Base-by-base conservation (phyloP, 2,329 filamentous ascomycete genomes). In the Venturia pyrina region DNA sequence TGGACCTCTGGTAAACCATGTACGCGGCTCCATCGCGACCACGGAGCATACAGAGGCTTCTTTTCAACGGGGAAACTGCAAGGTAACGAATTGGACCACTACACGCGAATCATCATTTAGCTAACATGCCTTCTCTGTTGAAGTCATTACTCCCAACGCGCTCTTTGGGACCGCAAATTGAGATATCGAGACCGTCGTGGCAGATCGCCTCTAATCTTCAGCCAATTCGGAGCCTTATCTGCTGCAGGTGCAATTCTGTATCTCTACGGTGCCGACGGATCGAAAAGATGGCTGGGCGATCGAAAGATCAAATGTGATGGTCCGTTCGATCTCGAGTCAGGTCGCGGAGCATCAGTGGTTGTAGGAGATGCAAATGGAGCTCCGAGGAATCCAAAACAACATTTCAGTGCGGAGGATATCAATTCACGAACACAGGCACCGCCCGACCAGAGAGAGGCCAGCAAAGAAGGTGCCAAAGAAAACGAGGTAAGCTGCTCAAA, bases 401-500 rank as follows among this genome's bases (percentile, higher is more conserved):
- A 66, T 37, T 67, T 65, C 44, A 65, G 64, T 24, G 64, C 62
- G 0, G 66, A 66, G 43, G 65, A 62, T 21, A 56, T 65, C 21
- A 56, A 59, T n/a, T 34, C 56, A 21, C 65, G 62, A 37, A 66
- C 32, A 21, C 43, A 64, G 24, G 65, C 53, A 15, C 28, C 41
- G 21, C 24, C 44, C 21, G 61, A 66, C n/a, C 44, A 66, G 19
- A 53, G 50, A 13, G 19, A 13, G 17, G 28, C 28, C 21, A 37
- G 28, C 17, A 43, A 64, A 17, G 43, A 57, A 24, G 28, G 43
- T 6, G 62, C 15, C n/a, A 41, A 43, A 24, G 53, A 32, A 17
- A 40, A 5, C 40, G 21, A 34, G 32, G 37, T 65, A 37, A 59
- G 53, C 17, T 34, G 53, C 5, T 37, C 53, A 37, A 37, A 59